phyloP scores from a whole-genome alignment of 2,329 filamentous ascomycete genomes.

The Aspergillus cejpii region DNA sequence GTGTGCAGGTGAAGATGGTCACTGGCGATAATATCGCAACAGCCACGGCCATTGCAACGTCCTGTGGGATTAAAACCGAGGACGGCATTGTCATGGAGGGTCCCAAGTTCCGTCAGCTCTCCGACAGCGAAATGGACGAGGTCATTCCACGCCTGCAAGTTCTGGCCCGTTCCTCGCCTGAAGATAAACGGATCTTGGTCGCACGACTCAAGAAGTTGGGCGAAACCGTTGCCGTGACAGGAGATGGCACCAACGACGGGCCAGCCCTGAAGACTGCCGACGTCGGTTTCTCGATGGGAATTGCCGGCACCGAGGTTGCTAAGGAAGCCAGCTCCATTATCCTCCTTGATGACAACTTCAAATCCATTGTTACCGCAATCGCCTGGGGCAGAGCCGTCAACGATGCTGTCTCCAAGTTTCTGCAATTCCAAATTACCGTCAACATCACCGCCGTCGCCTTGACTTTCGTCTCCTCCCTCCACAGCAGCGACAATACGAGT shows the following conservation, averaged over 20 bases:
- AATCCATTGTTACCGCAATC: slow-evolving; percentile 58
- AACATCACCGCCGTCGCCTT: slow-evolving; percentile 85
- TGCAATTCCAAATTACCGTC: slow-evolving; percentile 64
- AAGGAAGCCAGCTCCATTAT: slow-evolving; percentile 65
- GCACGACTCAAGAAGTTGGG: slow-evolving; percentile 55
- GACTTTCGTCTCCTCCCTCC: slow-evolving; percentile 81
- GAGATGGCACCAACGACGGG: slow-evolving; percentile 62
- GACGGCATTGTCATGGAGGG: slow-evolving; percentile 63
- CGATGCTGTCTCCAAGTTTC: slow-evolving; percentile 61
- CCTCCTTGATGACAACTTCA: slow-evolving; percentile 61
- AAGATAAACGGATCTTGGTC: slow-evolving; percentile 61
- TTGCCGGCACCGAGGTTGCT: slow-evolving; percentile 60
- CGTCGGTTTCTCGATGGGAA: slow-evolving; percentile 63
- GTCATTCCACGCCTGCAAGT: slow-evolving; percentile 56
- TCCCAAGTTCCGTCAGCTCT: slow-evolving; percentile 58
- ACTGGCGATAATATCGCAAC: slow-evolving; percentile 66
- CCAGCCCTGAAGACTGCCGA: slow-evolving; percentile 60
- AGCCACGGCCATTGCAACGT: slow-evolving; percentile 63
- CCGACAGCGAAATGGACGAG: slow-evolving; percentile 53
- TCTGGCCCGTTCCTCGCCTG: slow-evolving; percentile 58
- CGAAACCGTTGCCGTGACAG: slow-evolving; percentile 57
- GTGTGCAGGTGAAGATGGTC: slow-evolving; percentile 67
- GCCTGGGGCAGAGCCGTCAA: slow-evolving; percentile 65
- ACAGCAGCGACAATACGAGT: slow-evolving; percentile 60
- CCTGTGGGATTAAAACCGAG: slow-evolving; percentile 61